Conservation (phyloP, 1,284 basidiomycete species). For the Blastosporella zonata region DNA sequence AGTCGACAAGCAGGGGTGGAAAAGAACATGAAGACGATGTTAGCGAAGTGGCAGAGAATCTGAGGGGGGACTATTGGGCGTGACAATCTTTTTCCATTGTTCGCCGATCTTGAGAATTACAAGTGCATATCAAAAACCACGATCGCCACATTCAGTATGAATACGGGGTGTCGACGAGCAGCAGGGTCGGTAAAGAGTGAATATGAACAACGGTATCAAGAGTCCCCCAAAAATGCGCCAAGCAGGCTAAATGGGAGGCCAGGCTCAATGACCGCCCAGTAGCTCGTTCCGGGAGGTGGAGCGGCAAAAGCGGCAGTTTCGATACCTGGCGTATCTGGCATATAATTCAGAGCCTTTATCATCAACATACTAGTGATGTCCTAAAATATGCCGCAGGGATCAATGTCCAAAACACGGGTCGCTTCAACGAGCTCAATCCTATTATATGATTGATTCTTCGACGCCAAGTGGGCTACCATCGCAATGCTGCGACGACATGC, state of each 20-base stretch:
- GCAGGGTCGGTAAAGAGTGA: constrained; percentile 25
- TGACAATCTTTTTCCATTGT: neutral
- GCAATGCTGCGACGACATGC: too few species aligned
- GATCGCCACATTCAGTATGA: constrained; percentile 28
- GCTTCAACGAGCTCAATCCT: too few species aligned
- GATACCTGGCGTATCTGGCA: too few species aligned
- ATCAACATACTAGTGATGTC: too few species aligned
- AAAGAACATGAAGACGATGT: constrained; percentile 19
- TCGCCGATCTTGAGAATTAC: neutral
- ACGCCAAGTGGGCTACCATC: too few species aligned
- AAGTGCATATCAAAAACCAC: constrained; percentile 11
- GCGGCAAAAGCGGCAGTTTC: constrained; percentile 25
- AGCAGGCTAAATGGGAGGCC: constrained; percentile 29
- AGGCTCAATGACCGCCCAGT: constrained; percentile 22
- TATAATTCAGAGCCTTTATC: too few species aligned
- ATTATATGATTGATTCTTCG: too few species aligned
- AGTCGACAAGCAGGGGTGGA: constrained; percentile 29
- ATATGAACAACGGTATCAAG: constrained; percentile 29
- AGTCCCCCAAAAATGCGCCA: constrained; percentile 25
- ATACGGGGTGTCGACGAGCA: constrained; percentile 27
- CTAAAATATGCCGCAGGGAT: too few species aligned
- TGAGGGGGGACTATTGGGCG: constrained; percentile 18
- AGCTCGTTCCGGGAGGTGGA: constrained; percentile 24
- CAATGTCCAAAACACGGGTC: too few species aligned
- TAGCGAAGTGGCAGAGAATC: constrained; percentile 15